Percentiles rank a stretch among this genome's conserved stretches.
Evolutionary conservation across 225 moss, liverwort and hornwort genomes (phyloP).

Genomic region (Marchantia paleacea): DNA sequence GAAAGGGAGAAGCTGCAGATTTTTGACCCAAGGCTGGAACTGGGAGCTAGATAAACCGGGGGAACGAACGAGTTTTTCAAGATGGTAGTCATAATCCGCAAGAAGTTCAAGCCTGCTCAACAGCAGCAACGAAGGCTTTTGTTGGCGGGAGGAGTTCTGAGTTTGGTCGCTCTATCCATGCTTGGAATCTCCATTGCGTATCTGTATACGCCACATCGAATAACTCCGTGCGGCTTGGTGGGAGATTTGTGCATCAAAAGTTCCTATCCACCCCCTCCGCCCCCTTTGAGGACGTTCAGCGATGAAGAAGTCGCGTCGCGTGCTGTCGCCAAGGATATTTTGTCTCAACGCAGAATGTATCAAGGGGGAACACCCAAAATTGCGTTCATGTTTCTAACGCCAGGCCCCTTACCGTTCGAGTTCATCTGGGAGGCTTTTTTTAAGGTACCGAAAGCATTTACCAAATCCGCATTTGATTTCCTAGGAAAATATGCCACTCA

Average conservation of each 20-base stretch:
- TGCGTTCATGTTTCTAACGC: constrained; percentile 49
- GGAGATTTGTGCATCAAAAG: constrained; percentile 32
- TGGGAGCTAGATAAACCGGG: not conserved
- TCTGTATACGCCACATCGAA: constrained; percentile 31
- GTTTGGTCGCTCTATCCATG: constrained; percentile 38
- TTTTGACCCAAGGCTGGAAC: not conserved
- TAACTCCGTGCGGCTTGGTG: constrained; percentile 42
- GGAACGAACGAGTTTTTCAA: constrained; percentile 7
- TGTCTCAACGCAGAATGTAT: constrained; percentile 21
- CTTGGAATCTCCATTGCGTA: constrained; percentile 39
- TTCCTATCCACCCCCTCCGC: not conserved
- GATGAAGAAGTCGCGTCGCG: constrained; percentile 39
- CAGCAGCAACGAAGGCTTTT: constrained; percentile 22
- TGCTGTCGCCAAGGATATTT: constrained; percentile 30
- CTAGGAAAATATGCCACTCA: not conserved
- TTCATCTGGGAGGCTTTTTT: constrained; percentile 51
- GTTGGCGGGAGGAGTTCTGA: constrained; percentile 29
- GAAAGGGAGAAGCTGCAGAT: not conserved
- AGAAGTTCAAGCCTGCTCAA: constrained; percentile 28
- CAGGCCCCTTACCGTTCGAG: constrained; percentile 44
- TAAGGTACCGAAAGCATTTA: constrained; percentile 26
- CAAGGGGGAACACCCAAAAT: constrained; percentile 24
- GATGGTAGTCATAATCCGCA: constrained; percentile 35
- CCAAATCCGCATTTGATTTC: not conserved
- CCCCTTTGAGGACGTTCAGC: constrained; percentile 29